Conservation (phyloP, 495 filamentous ascomycete species). For the Penicillium desertorum region DNA sequence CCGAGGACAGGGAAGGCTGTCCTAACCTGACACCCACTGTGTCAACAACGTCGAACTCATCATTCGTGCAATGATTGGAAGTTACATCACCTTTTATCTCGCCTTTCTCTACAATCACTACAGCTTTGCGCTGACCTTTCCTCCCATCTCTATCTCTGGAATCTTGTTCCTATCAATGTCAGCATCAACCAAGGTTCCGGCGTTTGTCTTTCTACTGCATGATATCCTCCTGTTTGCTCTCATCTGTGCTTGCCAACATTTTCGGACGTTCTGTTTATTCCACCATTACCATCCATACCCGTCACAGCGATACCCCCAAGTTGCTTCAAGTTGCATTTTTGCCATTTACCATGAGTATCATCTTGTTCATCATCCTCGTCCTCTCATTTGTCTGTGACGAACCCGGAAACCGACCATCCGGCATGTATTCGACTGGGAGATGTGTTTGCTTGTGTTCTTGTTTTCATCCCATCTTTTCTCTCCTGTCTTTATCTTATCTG, state of each 20-base stretch:
- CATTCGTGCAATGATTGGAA: constrained; percentile 25
- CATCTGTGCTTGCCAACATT: constrained; percentile 19
- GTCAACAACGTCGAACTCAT: constrained; percentile 43
- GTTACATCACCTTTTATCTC: background rate
- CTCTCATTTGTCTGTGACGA: background rate
- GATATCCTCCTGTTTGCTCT: constrained; percentile 21
- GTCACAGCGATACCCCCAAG: constrained; percentile 31
- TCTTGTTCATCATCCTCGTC: constrained; percentile 3
- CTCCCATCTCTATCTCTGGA: constrained; percentile 1
- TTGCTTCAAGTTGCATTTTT: constrained; percentile 20
- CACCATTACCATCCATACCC: constrained; percentile 26
- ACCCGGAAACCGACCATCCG: background rate
- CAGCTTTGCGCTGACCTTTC: background rate
- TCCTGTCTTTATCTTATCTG: background rate
- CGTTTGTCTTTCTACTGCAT: constrained; percentile 30
- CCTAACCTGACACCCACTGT: constrained; percentile 42
- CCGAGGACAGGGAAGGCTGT: constrained; percentile 39
- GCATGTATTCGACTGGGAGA: constrained; percentile 6
- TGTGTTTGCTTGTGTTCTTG: background rate
- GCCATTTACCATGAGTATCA: constrained; percentile 7
- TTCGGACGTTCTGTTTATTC: constrained; percentile 16
- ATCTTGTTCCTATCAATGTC: constrained; percentile 7
- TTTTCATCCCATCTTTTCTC: background rate
- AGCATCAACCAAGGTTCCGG: constrained; percentile 13
- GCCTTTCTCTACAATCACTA: background rate